Percentiles rank a stretch among this genome's conserved stretches.
Conservation (phyloP, 2,329 filamentous ascomycete species). For the Ascosphaera apis region DNA sequence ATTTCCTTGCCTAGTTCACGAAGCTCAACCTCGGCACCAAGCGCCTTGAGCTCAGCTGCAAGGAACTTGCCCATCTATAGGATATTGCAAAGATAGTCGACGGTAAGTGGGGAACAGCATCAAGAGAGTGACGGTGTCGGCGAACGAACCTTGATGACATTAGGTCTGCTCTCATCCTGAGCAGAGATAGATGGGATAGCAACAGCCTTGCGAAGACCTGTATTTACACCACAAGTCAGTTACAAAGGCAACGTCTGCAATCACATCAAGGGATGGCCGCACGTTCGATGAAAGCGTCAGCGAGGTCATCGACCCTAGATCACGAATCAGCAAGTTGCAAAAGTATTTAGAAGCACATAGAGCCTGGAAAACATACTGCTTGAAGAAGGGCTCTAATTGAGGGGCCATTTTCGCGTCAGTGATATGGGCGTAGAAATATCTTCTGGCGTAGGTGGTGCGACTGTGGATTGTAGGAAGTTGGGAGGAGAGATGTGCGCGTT, state of each 20-base stretch:
- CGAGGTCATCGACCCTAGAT: constrained; percentile 44
- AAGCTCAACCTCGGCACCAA: constrained; percentile 74
- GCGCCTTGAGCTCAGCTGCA: constrained; percentile 52
- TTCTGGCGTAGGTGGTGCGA: constrained; percentile 2
- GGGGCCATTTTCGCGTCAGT: constrained; percentile 52
- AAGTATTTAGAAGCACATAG: neutral
- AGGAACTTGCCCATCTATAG: constrained; percentile 73
- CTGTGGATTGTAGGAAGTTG: constrained; percentile 1
- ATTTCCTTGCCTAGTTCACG: constrained; percentile 64
- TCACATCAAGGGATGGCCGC: constrained; percentile 8
- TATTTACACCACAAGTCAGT: constrained; percentile 2
- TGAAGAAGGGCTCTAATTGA: constrained; percentile 77
- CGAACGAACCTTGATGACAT: constrained; percentile 54
- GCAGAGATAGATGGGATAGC: constrained; percentile 92
- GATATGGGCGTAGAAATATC: constrained; percentile 23
- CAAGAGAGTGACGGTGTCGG: neutral
- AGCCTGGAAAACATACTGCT: constrained; percentile 34
- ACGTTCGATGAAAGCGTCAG: constrained; percentile 69
- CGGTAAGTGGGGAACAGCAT: neutral
- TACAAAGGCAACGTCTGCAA: constrained; percentile 1
- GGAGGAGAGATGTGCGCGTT: neutral
- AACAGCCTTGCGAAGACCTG: constrained; percentile 59
- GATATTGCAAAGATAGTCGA: constrained; percentile 3
- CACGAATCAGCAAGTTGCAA: neutral
- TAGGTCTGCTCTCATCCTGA: constrained; percentile 64